phyloP scores from a whole-genome alignment of 179 eudicot species.

The Carnegiea gigantea region DNA sequence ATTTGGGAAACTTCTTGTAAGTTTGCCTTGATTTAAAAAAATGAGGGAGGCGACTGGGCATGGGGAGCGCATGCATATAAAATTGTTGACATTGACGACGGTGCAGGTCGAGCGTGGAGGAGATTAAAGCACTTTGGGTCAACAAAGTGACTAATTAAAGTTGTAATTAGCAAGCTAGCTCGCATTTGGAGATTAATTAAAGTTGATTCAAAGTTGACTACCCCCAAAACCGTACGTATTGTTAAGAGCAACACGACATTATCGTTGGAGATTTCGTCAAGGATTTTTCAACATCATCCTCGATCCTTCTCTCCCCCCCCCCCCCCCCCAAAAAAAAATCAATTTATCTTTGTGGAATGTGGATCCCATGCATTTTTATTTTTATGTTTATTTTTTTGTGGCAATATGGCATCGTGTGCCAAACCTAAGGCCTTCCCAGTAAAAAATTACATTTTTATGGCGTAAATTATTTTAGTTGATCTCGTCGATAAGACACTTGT shows the following conservation, averaged over 20 bases:
- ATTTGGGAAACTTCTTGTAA: no score
- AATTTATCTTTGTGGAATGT: background rate
- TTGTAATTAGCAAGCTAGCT: background rate
- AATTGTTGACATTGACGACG: background rate
- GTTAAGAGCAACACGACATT: background rate
- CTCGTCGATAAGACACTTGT: no score
- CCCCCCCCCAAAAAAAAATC: background rate
- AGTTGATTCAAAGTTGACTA: background rate
- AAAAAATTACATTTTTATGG: no score
- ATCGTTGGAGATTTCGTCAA: background rate
- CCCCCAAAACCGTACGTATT: background rate
- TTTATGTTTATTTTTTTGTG: no score
- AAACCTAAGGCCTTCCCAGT: no score
- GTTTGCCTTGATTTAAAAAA: no score
- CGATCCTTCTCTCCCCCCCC: background rate
- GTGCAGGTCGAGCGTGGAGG: background rate
- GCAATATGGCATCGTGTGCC: no score
- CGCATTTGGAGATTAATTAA: no score
- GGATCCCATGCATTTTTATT: background rate
- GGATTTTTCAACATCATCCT: background rate
- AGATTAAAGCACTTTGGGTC: no score
- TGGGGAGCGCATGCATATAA: background rate
- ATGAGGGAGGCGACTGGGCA: no score
- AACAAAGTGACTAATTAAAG: background rate
- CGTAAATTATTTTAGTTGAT: no score